These are phyloP conservation scores for Penstemon barbatus DNA, from an alignment of 257 asterid species.

Conservation along the genomic window DNA sequence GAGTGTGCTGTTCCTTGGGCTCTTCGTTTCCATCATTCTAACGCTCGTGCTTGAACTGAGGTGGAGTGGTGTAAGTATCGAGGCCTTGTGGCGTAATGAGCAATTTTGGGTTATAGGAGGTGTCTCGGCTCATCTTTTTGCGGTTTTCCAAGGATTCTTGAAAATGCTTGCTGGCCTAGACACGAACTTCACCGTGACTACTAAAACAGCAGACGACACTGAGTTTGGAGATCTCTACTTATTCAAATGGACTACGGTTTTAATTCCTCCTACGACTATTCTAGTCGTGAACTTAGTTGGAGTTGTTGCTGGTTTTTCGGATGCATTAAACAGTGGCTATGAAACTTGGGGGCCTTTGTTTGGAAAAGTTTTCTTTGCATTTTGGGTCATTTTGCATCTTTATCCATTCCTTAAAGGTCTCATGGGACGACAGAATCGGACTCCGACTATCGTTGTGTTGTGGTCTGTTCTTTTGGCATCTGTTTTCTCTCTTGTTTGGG, in stretches of 20 bases:
- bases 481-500: conserved; percentile 96
- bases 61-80: conserved; percentile 97
- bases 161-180: conserved; percentile 92
- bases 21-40: conserved; percentile 72
- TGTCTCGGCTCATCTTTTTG: conserved; percentile 93
- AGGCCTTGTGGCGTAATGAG: conserved; percentile 95
- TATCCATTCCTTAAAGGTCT: conserved; percentile 95
- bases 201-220: conserved; percentile 77
- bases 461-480: conserved; percentile 98
- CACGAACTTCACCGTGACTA: conserved; percentile 88
- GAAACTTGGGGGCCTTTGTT: conserved; percentile 94
- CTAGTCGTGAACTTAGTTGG: conserved; percentile 83
- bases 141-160: conserved; percentile 95
- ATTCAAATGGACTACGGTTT: conserved; percentile 90
- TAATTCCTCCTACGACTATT: conserved; percentile 92
- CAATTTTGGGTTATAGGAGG: conserved; percentile 99
- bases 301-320: conserved; percentile 92
- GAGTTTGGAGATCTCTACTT: conserved; percentile 88
- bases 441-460: conserved; percentile 82
- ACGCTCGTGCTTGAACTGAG: conserved; percentile 87
- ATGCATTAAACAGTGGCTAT: conserved; percentile 87
- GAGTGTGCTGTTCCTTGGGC: conserved; percentile 82
- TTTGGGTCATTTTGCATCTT: conserved; percentile 90
- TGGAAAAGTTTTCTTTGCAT: conserved; percentile 87
- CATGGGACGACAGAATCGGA: conserved; percentile 90